Conservation (phyloP, 345 rosid species). For the Nephelium lappaceum region DNA sequence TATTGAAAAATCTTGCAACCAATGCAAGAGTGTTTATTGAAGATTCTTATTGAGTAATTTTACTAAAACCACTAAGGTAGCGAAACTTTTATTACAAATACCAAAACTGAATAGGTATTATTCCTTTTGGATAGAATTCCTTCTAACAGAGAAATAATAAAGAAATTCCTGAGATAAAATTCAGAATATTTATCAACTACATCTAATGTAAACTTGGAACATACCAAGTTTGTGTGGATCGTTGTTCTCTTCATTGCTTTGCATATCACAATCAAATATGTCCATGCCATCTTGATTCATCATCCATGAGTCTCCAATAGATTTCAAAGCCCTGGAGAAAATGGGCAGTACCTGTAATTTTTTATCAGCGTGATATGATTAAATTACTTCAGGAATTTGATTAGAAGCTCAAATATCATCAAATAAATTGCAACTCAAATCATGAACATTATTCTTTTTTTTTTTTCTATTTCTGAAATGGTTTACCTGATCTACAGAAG, state of each 20-base stretch:
- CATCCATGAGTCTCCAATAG: slow-evolving; percentile 73
- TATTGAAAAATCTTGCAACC: too few relatives aligned
- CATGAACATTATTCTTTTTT: too few relatives aligned
- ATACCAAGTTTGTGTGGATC: slow-evolving; percentile 59
- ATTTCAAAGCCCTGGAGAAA: slow-evolving; percentile 55
- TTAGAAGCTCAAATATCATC: too few relatives aligned
- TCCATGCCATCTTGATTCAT: slow-evolving; percentile 52
- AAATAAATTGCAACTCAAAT: neutral
- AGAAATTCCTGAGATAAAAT: neutral
- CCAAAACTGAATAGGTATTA: too few relatives aligned
- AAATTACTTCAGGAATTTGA: neutral
- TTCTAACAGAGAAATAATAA: too few relatives aligned
- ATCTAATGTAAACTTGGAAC: neutral
- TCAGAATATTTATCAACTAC: neutral
- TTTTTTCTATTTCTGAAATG: too few relatives aligned
- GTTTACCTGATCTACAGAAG: slow-evolving; percentile 54
- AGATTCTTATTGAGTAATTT: too few relatives aligned
- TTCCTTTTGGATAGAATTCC: too few relatives aligned
- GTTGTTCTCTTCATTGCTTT: slow-evolving; percentile 37
- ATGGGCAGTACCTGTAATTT: slow-evolving; percentile 48
- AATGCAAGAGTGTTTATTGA: too few relatives aligned
- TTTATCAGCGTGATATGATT: slow-evolving; percentile 12
- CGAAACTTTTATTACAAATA: too few relatives aligned
- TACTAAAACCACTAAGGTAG: too few relatives aligned
- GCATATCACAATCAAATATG: slow-evolving; percentile 38